Evolutionary conservation across 192 early-diverging fungal species (phyloP).

Genomic region (Thoreauomyces humboldtii): DNA sequence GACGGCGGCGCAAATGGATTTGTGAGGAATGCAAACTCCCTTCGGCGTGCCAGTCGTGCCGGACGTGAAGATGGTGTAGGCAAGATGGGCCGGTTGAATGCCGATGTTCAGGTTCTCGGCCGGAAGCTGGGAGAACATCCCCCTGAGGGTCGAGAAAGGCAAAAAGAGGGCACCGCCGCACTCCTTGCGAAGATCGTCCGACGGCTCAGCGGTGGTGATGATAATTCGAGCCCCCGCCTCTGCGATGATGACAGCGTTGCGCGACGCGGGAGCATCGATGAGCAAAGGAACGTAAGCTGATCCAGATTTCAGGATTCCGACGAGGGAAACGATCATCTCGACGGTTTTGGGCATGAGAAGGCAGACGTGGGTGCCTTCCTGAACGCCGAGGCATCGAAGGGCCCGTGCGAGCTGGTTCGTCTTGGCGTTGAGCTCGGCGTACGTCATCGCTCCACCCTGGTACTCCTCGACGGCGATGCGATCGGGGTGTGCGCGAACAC

Average conservation of each 20-base stretch:
- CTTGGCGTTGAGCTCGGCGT: neutral
- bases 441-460: neutral
- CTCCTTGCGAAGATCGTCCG: neutral
- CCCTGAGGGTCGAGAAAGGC: neutral
- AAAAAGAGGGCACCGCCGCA: neutral
- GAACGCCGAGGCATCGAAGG: neutral
- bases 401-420: neutral
- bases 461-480: neutral
- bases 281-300: neutral
- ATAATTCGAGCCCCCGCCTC: neutral
- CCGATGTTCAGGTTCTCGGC: neutral
- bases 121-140: neutral
- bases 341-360: neutral
- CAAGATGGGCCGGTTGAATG: neutral
- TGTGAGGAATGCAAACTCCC: too few species aligned
- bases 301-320: constrained; percentile 5
- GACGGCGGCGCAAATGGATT: too few species aligned
- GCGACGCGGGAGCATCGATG: neutral
- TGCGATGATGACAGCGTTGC: neutral
- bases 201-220: neutral
- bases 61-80: neutral
- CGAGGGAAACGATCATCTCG: neutral
- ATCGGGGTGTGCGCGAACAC: neutral
- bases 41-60: neutral
- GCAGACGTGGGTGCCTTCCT: neutral